A percentile compares a stretch with the other conserved stretches of the same genome.
These are phyloP conservation scores for Mollisiaceae sp. DNA, from an alignment of 2,329 filamentous ascomycete species.

Conservation along the genomic window DNA sequence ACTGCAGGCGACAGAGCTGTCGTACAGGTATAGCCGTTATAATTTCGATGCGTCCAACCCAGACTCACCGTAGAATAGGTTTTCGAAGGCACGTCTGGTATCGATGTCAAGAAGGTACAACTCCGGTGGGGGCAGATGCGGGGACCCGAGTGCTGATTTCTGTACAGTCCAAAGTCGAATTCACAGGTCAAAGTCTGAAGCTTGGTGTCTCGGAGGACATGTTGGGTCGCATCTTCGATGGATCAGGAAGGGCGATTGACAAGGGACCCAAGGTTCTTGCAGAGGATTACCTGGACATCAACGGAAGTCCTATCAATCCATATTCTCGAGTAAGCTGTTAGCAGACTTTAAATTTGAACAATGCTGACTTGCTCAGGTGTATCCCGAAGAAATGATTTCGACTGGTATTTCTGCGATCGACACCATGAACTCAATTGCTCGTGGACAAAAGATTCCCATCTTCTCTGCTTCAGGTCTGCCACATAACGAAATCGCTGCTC, in stretches of 20 bases:
- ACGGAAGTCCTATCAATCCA: conserved; percentile 97
- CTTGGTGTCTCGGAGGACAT: conserved; percentile 99
- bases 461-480: conserved; percentile 98
- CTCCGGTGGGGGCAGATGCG: background rate
- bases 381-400: conserved; percentile 99
- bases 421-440: conserved; percentile 97
- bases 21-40: conserved; percentile 73
- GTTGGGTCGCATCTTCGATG: conserved; percentile 98
- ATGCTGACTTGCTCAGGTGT: conserved; percentile 64
- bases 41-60: background rate
- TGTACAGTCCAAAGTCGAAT: conserved; percentile 91
- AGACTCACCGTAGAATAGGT: conserved; percentile 62
- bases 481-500: conserved; percentile 98
- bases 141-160: conserved; percentile 23
- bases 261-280: conserved; percentile 98
- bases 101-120: conserved; percentile 94
- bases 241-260: conserved; percentile 96
- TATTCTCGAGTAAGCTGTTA: conserved; percentile 79
- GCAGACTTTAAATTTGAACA: background rate
- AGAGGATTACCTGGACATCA: conserved; percentile 98
- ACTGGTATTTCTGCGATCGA: conserved; percentile 99
- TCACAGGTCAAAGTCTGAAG: conserved; percentile 96
- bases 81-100: conserved; percentile 95
- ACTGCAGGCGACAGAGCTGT: conserved; percentile 83
- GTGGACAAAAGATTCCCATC: conserved; percentile 99